These are phyloP conservation scores for Aurifilum marmelostoma DNA, from an alignment of 2,329 filamentous ascomycete species.

Conservation along the genomic window DNA sequence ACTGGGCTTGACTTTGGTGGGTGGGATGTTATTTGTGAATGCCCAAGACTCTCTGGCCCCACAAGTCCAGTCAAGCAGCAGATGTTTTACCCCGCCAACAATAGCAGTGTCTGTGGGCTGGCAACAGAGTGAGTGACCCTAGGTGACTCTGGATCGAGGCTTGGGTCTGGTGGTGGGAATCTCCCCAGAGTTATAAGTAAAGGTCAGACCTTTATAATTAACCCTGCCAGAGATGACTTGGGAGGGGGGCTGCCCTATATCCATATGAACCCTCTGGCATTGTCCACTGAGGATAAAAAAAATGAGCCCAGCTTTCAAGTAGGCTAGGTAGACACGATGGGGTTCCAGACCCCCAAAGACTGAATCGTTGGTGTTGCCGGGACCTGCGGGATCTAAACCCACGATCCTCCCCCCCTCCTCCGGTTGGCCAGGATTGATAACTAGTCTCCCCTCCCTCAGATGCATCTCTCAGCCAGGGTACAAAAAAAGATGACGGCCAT, in stretches of 20 bases:
- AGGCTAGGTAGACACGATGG: not conserved
- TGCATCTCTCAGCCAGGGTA: constrained; percentile 2
- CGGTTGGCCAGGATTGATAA: constrained; percentile 17
- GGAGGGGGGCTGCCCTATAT: not conserved
- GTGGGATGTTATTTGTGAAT: not conserved
- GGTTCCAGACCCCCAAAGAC: not conserved
- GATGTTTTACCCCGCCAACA: not conserved
- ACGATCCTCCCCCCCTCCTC: constrained; percentile 11
- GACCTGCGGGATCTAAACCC: constrained; percentile 10
- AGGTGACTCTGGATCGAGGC: not conserved
- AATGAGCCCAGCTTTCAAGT: not conserved
- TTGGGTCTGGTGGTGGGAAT: not conserved
- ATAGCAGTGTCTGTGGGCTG: not conserved
- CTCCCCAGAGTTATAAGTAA: not conserved
- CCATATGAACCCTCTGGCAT: not conserved
- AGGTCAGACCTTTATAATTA: not conserved
- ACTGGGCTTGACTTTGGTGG: not conserved
- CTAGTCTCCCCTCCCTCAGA: constrained; percentile 8
- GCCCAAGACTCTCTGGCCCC: not conserved
- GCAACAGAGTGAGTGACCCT: not conserved
- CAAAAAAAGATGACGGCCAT: constrained; percentile 13
- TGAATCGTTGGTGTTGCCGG: not conserved
- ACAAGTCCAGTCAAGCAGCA: not conserved
- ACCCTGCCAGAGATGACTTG: not conserved
- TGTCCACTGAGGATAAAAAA: not conserved